These are phyloP conservation scores for Phytophthora sojae DNA, from an alignment of 352 stramenopile species.

Conservation along the genomic window DNA sequence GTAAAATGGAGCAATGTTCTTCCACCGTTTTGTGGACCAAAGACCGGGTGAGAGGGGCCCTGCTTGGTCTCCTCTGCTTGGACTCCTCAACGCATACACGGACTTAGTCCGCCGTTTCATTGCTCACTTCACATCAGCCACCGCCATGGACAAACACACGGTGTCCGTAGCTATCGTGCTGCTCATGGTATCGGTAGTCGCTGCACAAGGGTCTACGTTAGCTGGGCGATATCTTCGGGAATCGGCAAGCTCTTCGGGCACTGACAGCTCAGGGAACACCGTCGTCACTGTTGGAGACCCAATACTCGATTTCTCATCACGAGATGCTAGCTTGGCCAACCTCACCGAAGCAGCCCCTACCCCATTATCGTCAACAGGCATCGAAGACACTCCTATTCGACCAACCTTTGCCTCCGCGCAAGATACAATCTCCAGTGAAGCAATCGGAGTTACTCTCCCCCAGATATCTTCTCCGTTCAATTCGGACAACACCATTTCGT, in stretches of 20 bases:
- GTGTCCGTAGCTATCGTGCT: slow-evolving; percentile 6
- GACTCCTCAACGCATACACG: neutral
- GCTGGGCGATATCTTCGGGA: slow-evolving; percentile 3
- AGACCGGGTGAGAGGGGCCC: slow-evolving; percentile 10
- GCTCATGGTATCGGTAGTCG: slow-evolving; percentile 11
- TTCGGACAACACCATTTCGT: neutral
- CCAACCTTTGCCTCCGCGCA: neutral
- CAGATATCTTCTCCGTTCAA: neutral
- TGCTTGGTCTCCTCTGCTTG: slow-evolving; percentile 1
- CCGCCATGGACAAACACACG: slow-evolving; percentile 22
- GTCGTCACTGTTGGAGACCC: slow-evolving; percentile 14
- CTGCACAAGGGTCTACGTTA: slow-evolving; percentile 6
- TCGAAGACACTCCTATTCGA: neutral
- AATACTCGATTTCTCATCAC: neutral
- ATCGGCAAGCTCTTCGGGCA: slow-evolving; percentile 2
- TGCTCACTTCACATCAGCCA: slow-evolving; percentile 29
- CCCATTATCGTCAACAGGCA: neutral
- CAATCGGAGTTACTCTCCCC: neutral
- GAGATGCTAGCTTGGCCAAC: neutral
- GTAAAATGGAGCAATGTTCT: slow-evolving; percentile 11
- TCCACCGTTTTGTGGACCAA: slow-evolving; percentile 22
- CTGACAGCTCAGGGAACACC: slow-evolving; percentile 3
- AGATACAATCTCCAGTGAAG: neutral
- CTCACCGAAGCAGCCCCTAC: neutral
- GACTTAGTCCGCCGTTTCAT: slow-evolving; percentile 14